These are phyloP conservation scores for Vitis hybrid DNA, from an alignment of 177 flowering plant genomes.

Conservation along the genomic window DNA sequence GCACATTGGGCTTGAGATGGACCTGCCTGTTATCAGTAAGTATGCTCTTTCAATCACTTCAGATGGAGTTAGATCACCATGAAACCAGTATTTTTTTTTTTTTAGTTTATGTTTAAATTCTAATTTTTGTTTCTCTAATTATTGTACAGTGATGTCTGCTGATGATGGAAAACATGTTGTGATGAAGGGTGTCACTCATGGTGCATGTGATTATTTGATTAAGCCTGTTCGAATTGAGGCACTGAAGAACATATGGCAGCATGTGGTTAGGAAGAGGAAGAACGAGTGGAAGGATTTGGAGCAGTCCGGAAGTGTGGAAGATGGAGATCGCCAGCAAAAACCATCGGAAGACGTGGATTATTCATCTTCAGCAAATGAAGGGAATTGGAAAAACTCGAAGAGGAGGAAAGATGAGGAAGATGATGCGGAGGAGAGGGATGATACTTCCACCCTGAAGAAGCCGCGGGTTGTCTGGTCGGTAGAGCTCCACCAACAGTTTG, in stretches of 20 bases:
- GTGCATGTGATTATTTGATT: slow-evolving; percentile 64
- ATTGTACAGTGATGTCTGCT: slow-evolving; percentile 62
- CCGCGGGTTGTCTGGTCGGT: slow-evolving; percentile 85
- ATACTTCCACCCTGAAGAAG: slow-evolving; percentile 52
- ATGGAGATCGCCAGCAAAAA: slow-evolving; percentile 35
- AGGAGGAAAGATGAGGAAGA: slow-evolving; percentile 48
- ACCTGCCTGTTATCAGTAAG: slow-evolving; percentile 75
- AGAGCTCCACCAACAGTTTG: slow-evolving; percentile 84
- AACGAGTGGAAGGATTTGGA: slow-evolving; percentile 42
- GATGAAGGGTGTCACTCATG: slow-evolving; percentile 66
- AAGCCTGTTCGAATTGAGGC: slow-evolving; percentile 68
- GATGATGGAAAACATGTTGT: slow-evolving; percentile 57
- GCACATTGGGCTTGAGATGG: slow-evolving; percentile 71
- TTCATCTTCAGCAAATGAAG: slow-evolving; percentile 47
- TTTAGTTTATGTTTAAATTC: neutral
- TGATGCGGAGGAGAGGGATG: slow-evolving; percentile 58
- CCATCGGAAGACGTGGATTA: slow-evolving; percentile 38
- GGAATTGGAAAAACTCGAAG: slow-evolving; percentile 32
- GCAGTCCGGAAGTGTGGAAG: slow-evolving; percentile 45
- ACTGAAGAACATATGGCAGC: slow-evolving; percentile 79
- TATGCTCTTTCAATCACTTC: neutral
- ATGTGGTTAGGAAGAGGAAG: slow-evolving; percentile 70
- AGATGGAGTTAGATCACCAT: neutral
- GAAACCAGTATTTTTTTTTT: neutral
- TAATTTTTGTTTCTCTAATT: neutral